These are phyloP conservation scores for Xylariaceae sp. DNA, from an alignment of 2,329 filamentous ascomycete species.

Conservation along the genomic window DNA sequence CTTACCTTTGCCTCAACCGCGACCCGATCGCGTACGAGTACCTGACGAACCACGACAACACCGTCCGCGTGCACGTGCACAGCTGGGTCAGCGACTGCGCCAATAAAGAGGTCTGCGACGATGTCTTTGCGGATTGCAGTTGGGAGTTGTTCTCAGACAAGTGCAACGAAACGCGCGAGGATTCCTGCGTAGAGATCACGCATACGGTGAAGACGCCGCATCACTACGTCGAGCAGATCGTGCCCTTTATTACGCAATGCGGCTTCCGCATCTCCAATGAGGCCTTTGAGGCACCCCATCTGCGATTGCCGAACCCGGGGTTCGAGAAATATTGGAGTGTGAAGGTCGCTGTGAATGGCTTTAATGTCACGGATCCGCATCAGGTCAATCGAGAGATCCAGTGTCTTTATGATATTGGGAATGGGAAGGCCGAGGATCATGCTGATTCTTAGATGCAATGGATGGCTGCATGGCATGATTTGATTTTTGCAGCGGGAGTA, in stretches of 20 bases:
- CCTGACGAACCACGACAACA: slow-evolving; percentile 9
- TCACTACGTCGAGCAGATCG: neutral
- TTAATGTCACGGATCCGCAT: slow-evolving; percentile 1
- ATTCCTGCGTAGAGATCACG: too few relatives aligned
- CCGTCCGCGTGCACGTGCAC: slow-evolving; percentile 6
- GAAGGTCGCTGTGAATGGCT: slow-evolving; percentile 8
- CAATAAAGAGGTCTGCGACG: neutral
- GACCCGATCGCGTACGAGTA: neutral
- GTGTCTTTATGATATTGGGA: neutral
- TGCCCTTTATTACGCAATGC: neutral
- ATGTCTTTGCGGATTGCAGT: too few relatives aligned
- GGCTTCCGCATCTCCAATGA: neutral
- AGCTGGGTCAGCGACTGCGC: slow-evolving; percentile 13
- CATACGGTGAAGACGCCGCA: too few relatives aligned
- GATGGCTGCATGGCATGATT: neutral
- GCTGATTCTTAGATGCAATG: too few relatives aligned
- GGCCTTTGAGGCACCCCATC: neutral
- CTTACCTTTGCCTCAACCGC: neutral
- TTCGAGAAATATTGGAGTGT: slow-evolving; percentile 11
- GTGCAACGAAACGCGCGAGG: too few relatives aligned
- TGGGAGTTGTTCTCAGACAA: too few relatives aligned
- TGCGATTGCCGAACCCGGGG: slow-evolving; percentile 10
- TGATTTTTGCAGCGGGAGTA: too few relatives aligned
- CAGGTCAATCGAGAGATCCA: neutral
- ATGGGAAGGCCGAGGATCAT: neutral